Conservation (phyloP, 2,329 filamentous ascomycete genomes). For the Sporothrix inflata region DNA sequence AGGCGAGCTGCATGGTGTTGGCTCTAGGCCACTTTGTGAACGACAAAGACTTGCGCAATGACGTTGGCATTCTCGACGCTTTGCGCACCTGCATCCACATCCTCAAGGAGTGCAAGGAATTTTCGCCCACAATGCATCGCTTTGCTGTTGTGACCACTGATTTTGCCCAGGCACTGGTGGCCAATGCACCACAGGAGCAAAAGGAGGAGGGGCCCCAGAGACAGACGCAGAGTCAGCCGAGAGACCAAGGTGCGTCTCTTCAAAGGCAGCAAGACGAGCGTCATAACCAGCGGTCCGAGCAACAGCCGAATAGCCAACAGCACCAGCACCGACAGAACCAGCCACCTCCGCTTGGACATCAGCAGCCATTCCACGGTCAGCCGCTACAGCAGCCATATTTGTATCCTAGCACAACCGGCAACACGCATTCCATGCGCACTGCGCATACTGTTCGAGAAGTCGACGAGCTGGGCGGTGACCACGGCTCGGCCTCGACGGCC, state of each 20-base stretch:
- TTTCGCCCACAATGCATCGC: slow-evolving; percentile 34
- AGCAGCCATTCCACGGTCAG: not conserved
- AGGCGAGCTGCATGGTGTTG: slow-evolving; percentile 33
- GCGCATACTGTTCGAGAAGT: not conserved
- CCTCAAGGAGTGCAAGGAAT: slow-evolving; percentile 31
- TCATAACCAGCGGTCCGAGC: not conserved
- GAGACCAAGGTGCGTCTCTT: no score
- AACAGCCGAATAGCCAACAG: not conserved
- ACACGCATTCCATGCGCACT: not conserved
- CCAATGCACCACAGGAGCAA: not conserved
- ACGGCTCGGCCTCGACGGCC: slow-evolving; percentile 15
- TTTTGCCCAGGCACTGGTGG: slow-evolving; percentile 30
- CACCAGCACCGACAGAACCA: not conserved
- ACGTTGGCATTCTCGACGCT: slow-evolving; percentile 26
- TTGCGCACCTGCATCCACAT: slow-evolving; percentile 29
- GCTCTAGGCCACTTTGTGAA: slow-evolving; percentile 32
- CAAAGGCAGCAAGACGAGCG: not conserved
- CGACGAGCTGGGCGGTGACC: slow-evolving; percentile 7
- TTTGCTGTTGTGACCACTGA: slow-evolving; percentile 32
- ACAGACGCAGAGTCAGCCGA: not conserved
- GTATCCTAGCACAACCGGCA: not conserved
- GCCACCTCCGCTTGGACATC: slow-evolving; percentile 16
- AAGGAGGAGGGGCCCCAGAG: not conserved
- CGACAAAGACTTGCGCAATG: slow-evolving; percentile 25
- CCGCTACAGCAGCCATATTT: slow-evolving; percentile 3